Conservation (phyloP, 345 rosid genomes). For the Euphorbia pulcherrima region DNA sequence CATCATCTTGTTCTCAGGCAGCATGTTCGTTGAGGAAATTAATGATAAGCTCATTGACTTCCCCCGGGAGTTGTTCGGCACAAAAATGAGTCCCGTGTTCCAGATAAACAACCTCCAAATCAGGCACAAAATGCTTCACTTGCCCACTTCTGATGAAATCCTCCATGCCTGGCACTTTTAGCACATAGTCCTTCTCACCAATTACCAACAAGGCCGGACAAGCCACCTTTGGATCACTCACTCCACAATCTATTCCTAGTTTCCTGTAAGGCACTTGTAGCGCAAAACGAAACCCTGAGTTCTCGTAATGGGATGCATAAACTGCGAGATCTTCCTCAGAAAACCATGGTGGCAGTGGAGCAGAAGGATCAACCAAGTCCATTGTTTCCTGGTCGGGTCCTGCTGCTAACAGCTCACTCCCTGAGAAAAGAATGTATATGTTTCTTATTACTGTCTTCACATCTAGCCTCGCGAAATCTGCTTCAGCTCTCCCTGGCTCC, state of each 20-base stretch:
- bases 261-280: conserved; percentile 33
- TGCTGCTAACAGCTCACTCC: conserved; percentile 33
- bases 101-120: conserved; percentile 18
- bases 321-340: conserved; percentile 40
- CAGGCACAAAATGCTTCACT: conserved; percentile 20
- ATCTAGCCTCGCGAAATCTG: conserved; percentile 45
- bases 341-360: conserved; percentile 48
- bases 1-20: conserved; percentile 1
- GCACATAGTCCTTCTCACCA: conserved; percentile 25
- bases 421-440: conserved; percentile 44
- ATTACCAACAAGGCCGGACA: conserved; percentile 21
- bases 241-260: not conserved
- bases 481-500: conserved; percentile 51
- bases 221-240: conserved; percentile 21
- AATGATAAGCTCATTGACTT: conserved; percentile 33
- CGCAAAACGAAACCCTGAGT: conserved; percentile 42
- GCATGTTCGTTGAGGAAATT: conserved; percentile 29
- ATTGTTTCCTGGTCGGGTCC: conserved; percentile 42
- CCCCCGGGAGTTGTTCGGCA: conserved; percentile 36
- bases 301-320: conserved; percentile 41
- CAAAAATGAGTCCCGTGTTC: conserved; percentile 35
- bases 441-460: conserved; percentile 41
- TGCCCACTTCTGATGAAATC: conserved; percentile 20
- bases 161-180: conserved; percentile 18
- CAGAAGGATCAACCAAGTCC: conserved; percentile 47